Evolutionary conservation across 345 rosid genomes (phyloP), one percentile per base, ranked within the genome.

Genomic region (Eucalyptus sideroxylon): DNA sequence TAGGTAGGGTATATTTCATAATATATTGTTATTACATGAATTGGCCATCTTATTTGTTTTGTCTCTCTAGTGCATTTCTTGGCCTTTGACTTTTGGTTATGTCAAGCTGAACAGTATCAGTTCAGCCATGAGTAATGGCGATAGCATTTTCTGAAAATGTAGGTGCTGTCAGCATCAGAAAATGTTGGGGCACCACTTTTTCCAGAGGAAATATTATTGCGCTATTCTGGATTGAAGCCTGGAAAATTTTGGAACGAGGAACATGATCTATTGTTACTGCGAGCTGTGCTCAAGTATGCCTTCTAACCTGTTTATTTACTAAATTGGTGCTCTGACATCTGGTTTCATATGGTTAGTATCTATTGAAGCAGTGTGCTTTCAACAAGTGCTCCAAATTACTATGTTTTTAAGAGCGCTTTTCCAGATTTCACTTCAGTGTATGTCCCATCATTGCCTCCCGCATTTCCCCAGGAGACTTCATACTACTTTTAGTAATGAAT

Each of bases 171-270:
- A 85, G 94, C 94, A 85, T 89, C 91, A 87, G 97, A 93, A 86
- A 95, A 96, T 85, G 96, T 96, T 85, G 91, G 93, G 5, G 87
- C 90, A 87, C 93, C 94, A 49, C 95, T 94, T 91, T 96, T 96
- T 86, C 50, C 95, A 3, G 93, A 95, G 85, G 98, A 98, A 91
- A 94, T 96, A 86, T 77, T 93, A 72, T 88, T 89, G 90, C 97
- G 97, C 90, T 97, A 93, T 90, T 98, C 99, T 34, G 96, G 95
- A 87, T 91, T 98, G 88, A 94, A 93, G 93, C 92, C 97, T 92
- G 99, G 99, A 89, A 96, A 94, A 91, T 92, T 92, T 90, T 98
- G 99, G 99, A 98, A 96, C 90, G 97, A 95, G 91, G 99, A 95
- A 88, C 99, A 98, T 90, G 99, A 98, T 93, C 89, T 89, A 50